A percentile compares a stretch with the other conserved stretches of the same genome.
phyloP scores from a whole-genome alignment of 2,329 filamentous ascomycete species.

The Fusarium algeriense region DNA sequence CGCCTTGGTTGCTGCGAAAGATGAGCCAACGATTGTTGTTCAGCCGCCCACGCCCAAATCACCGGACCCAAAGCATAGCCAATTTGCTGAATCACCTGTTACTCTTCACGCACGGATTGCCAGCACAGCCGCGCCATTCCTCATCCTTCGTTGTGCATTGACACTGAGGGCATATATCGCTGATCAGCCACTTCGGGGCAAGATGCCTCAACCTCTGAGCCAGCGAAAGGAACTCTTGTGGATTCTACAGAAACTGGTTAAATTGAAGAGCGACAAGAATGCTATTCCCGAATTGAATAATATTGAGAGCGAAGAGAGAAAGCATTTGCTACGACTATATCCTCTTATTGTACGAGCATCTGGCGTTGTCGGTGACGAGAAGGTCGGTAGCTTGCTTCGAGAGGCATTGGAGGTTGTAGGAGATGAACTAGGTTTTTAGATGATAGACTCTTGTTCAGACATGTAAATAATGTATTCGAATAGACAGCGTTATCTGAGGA shows the following conservation, averaged over 20 bases:
- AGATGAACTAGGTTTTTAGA: conserved; percentile 56
- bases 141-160: conserved; percentile 84
- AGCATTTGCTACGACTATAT: conserved; percentile 85
- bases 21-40: conserved; percentile 51
- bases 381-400: conserved; percentile 68
- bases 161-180: conserved; percentile 87
- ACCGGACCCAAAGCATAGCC: conserved; percentile 47
- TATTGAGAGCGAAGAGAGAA: conserved; percentile 70
- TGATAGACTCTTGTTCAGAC: not conserved
- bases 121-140: conserved; percentile 79
- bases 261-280: conserved; percentile 75
- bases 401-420: conserved; percentile 74
- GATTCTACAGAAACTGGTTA: conserved; percentile 74
- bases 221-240: conserved; percentile 84
- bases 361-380: conserved; percentile 68
- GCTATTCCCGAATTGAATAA: conserved; percentile 71
- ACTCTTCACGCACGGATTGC: conserved; percentile 72
- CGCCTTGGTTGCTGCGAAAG: conserved; percentile 67
- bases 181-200: conserved; percentile 89
- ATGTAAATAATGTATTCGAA: not conserved
- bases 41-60: conserved; percentile 61
- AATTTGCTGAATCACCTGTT: conserved; percentile 40
- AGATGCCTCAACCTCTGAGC: conserved; percentile 87
- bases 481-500: conserved; percentile 1
- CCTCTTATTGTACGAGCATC: conserved; percentile 78